Base-by-base conservation (phyloP, 2,329 filamentous ascomycete genomes). In the Colletotrichum sp. region DNA sequence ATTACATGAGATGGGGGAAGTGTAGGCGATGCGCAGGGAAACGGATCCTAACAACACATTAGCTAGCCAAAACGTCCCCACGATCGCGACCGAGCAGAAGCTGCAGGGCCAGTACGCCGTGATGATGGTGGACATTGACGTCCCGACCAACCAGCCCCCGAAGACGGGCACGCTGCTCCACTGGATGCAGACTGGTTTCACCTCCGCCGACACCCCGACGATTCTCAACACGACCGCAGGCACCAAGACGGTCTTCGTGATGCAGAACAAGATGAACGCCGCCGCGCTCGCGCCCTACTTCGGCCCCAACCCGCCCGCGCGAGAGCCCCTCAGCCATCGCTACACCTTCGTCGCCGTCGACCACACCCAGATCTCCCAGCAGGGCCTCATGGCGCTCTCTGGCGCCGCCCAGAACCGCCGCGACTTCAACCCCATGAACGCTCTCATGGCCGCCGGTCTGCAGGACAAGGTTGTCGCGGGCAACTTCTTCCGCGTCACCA, bases 51-150 rank as follows among this genome's bases (percentile, higher is more conserved):
- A 71, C 72, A 61, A 7, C 13, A 8, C 49, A 3, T 44, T 8
- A 78, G 77, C 77, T 30, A 76, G 64, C 39, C 71, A 74, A 25
- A 71, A 66, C 4, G 34, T 66, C 19, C 77, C 77, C 13, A 71
- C 72, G 49, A 76, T 78, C 66, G 77, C 75, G 49, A 78, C 77
- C 5, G 75, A 78, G 32, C 65, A 76, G 66, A 69, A 75, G 59
- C 75, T 78, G 6, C 55, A 77, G 62, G 77, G 77, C 36, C 72
- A 76, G 69, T 89, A 87, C 80, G 72, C 89, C 29, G 78, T 86
- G 72, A 79, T 89, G 29, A 81, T 80, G 63, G 78, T 90, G 32
- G 88, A 90, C 77, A 82, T 88, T 19, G 89, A 90, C 81, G 85
- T 88, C 1, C 89, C 88, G 70, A 76, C 77, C 62, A 80, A 79